Conservation (phyloP, 2,329 filamentous ascomycete species). For the Beauveria brongniartii region DNA sequence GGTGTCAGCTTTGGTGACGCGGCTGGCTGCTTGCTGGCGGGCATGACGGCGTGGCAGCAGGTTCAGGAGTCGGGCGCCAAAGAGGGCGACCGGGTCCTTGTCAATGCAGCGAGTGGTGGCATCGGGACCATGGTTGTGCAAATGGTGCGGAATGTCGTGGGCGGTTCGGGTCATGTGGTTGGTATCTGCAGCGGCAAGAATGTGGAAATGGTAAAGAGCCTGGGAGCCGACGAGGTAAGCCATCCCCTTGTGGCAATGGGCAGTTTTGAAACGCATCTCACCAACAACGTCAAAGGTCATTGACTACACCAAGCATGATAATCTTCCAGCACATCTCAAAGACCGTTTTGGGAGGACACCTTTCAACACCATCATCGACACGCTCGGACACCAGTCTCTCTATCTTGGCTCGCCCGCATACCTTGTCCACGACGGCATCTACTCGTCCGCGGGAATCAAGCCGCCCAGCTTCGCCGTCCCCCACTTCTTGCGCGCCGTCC, state of each 20-base stretch:
- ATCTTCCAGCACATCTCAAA: slow-evolving; percentile 28
- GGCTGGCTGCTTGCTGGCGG: slow-evolving; percentile 30
- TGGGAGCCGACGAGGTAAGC: slow-evolving; percentile 42
- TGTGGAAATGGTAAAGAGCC: slow-evolving; percentile 32
- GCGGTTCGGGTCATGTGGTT: slow-evolving; percentile 33
- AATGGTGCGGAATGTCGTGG: slow-evolving; percentile 30
- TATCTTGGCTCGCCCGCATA: slow-evolving; percentile 32
- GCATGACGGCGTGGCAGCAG: slow-evolving; percentile 31
- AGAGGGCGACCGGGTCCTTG: slow-evolving; percentile 32
- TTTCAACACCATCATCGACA: slow-evolving; percentile 41
- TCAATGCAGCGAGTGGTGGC: slow-evolving; percentile 44
- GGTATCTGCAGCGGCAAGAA: slow-evolving; percentile 42
- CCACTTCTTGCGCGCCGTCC: slow-evolving; percentile 22
- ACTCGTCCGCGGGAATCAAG: slow-evolving; percentile 33
- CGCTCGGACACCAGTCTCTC: slow-evolving; percentile 38
- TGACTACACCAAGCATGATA: slow-evolving; percentile 31
- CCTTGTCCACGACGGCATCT: slow-evolving; percentile 29
- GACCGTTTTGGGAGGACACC: slow-evolving; percentile 21
- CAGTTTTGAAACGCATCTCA: background rate
- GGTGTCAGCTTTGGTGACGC: slow-evolving; percentile 24
- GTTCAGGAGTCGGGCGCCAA: slow-evolving; percentile 29
- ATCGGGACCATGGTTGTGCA: slow-evolving; percentile 40
- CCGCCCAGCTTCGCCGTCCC: slow-evolving; percentile 25
- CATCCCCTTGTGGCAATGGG: background rate
- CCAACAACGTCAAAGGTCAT: slow-evolving; percentile 23